These are phyloP conservation scores for Metschnikowia corniflorae DNA, from an alignment of 805 yeast species.

Conservation along the genomic window DNA sequence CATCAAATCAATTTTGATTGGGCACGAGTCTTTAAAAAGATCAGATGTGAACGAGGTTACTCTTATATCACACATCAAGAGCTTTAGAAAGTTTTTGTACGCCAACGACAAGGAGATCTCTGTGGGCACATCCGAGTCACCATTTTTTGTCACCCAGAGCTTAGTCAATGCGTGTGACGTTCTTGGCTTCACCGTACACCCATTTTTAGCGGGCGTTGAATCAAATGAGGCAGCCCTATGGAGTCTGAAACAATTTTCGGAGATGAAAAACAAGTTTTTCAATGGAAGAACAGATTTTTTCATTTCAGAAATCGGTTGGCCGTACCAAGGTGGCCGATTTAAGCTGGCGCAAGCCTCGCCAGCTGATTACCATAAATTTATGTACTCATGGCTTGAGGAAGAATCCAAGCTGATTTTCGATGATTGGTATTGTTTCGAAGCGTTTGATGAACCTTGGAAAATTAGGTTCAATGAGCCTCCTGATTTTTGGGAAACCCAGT, in stretches of 20 bases:
- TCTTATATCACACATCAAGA: conserved; percentile 40
- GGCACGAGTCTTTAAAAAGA: conserved; percentile 60
- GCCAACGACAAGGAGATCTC: conserved; percentile 38
- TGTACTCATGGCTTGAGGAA: conserved; percentile 51
- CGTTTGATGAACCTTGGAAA: conserved; percentile 75
- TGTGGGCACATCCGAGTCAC: conserved; percentile 63
- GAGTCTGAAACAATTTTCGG: conserved; percentile 39
- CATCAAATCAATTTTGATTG: conserved; percentile 53
- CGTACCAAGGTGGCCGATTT: conserved; percentile 54
- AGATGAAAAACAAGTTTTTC: conserved; percentile 28
- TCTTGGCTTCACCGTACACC: conserved; percentile 62
- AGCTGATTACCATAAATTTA: conserved; percentile 42
- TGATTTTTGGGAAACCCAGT: conserved; percentile 62
- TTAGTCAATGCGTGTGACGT: conserved; percentile 48
- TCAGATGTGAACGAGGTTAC: conserved; percentile 40
- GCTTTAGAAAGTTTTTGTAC: conserved; percentile 37
- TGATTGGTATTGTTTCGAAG: conserved; percentile 63
- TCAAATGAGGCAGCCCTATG: conserved; percentile 49
- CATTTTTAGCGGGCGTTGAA: conserved; percentile 59
- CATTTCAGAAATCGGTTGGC: conserved; percentile 73
- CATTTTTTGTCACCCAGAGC: conserved; percentile 40
- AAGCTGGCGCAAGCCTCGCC: conserved; percentile 46
- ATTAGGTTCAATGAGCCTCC: conserved; percentile 45
- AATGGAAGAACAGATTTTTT: conserved; percentile 31
- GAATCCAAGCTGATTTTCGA: conserved; percentile 28